These are phyloP conservation scores for Linnemannia hyalina DNA, from an alignment of 192 early-diverging fungal species.

Conservation along the genomic window DNA sequence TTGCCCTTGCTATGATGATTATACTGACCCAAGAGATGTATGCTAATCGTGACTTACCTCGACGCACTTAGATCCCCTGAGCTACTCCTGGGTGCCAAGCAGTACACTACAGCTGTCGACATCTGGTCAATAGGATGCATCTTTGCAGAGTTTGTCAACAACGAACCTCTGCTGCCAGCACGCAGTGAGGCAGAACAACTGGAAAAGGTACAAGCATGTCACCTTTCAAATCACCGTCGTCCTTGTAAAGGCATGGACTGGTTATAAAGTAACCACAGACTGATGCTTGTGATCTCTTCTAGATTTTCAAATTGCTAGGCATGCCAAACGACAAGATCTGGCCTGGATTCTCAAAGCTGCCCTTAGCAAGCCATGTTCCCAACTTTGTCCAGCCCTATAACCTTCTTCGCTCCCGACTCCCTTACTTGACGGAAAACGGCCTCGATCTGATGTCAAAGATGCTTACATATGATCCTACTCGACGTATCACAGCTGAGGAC, in stretches of 20 bases:
- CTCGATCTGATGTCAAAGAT: slow-evolving; percentile 82
- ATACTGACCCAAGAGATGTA: neutral
- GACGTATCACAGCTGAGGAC: slow-evolving; percentile 91
- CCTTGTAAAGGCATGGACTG: neutral
- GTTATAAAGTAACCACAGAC: neutral
- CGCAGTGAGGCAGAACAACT: slow-evolving; percentile 86
- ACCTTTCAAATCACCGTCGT: neutral
- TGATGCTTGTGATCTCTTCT: neutral
- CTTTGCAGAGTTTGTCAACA: slow-evolving; percentile 92
- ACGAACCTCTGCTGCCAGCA: slow-evolving; percentile 87
- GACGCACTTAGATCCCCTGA: slow-evolving; percentile 69
- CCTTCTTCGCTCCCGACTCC: slow-evolving; percentile 61
- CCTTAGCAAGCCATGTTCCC: slow-evolving; percentile 80
- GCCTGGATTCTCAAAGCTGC: slow-evolving; percentile 78
- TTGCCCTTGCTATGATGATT: neutral
- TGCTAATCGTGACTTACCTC: neutral
- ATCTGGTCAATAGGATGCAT: slow-evolving; percentile 98
- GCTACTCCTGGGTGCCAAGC: slow-evolving; percentile 68
- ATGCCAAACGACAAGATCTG: slow-evolving; percentile 83
- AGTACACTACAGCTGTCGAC: slow-evolving; percentile 79
- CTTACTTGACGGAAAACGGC: slow-evolving; percentile 80
- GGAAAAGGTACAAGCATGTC: slow-evolving; percentile 60
- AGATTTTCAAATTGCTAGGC: slow-evolving; percentile 93
- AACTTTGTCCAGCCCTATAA: slow-evolving; percentile 76
- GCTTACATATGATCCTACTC: slow-evolving; percentile 86